Base-by-base conservation (phyloP, 1,284 basidiomycete species). In the Leccinum huronense region DNA sequence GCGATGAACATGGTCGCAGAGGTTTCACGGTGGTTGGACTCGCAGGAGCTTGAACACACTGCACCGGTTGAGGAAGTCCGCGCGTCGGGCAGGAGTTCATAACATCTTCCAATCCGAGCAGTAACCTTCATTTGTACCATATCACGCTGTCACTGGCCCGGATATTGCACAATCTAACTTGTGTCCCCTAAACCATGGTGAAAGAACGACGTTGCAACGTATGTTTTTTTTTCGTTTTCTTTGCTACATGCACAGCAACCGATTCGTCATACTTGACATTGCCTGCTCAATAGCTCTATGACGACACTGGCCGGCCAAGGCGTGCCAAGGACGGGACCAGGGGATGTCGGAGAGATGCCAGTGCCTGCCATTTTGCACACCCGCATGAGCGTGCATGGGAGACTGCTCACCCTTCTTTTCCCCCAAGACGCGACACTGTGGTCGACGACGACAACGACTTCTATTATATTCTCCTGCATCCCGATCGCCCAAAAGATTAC, bases 1-100 rank as follows among this genome's bases (percentile, higher is more conserved):
- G 74, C 74, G 4, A 75, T 73, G 72, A 73, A 74, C 36, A 70
- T 74, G 70, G 74, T 73, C 5, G 68, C 72, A 3, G 72, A 71
- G 10, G 74, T 73, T 59, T 76, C 73, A 27, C 65, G 61, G 48
- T 73, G 72, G 72, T 63, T 73, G 14, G 72, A 73, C 61, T 76
- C 74, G 7, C 73, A 76, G 30, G 72, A 73, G 42, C 69, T 76
- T 2, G 30, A 23, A 11, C 58, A 55, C 45, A 73, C 72, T n/a
- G 73, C 74, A 19, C 71, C 71, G 8, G 58, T 57, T 6, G 64
- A 66, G 8, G 62, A 16, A n/a, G 48, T 42, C 38, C n/a, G n/a
- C 14, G 40, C 40, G 23, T 61, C 11, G 31, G 3, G 19, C 13
- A 57, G 56, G 56, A 16, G 45, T 19, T 14, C 34, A 16, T 54